phyloP scores from a whole-genome alignment of 1,284 basidiomycete genomes.

The Apiotrichum montevideense region DNA sequence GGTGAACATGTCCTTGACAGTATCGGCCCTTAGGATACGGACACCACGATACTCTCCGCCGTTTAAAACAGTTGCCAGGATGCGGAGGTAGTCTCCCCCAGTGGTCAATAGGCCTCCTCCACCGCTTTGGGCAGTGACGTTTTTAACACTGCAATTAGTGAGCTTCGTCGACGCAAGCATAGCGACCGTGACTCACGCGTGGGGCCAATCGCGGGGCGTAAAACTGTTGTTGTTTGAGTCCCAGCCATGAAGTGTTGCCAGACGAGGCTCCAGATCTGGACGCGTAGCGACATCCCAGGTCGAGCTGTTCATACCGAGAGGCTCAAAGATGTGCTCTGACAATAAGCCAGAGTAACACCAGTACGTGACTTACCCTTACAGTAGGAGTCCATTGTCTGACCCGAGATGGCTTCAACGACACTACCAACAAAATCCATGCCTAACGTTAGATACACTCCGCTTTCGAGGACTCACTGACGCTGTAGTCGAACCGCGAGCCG shows the following conservation, averaged over 20 bases:
- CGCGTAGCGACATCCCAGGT: conserved; percentile 12
- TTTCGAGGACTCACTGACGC: not conserved
- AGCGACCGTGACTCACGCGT: no score
- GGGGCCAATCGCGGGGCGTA: no score
- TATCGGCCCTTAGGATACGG: conserved; percentile 15
- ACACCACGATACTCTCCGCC: conserved; percentile 5
- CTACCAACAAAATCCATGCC: conserved; percentile 3
- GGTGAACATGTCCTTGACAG: conserved; percentile 17
- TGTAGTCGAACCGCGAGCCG: conserved; percentile 1
- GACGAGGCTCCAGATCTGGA: conserved; percentile 11
- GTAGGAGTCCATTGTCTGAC: not conserved
- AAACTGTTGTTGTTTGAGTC: no score
- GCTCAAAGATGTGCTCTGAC: conserved; percentile 17
- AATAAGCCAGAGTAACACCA: not conserved
- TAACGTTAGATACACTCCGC: not conserved
- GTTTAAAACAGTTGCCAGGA: conserved; percentile 17
- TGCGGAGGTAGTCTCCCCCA: conserved; percentile 14
- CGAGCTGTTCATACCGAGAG: conserved; percentile 19
- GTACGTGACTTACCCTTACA: not conserved
- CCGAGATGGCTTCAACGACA: not conserved
- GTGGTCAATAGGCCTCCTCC: conserved; percentile 18
- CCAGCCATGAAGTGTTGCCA: conserved; percentile 12
- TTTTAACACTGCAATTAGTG: no score
- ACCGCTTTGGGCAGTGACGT: conserved; percentile 5
- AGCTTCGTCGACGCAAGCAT: no score